A percentile compares a stretch with the other conserved stretches of the same genome.
Conservation (phyloP, 345 rosid genomes). For the Anacardium occidentale region DNA sequence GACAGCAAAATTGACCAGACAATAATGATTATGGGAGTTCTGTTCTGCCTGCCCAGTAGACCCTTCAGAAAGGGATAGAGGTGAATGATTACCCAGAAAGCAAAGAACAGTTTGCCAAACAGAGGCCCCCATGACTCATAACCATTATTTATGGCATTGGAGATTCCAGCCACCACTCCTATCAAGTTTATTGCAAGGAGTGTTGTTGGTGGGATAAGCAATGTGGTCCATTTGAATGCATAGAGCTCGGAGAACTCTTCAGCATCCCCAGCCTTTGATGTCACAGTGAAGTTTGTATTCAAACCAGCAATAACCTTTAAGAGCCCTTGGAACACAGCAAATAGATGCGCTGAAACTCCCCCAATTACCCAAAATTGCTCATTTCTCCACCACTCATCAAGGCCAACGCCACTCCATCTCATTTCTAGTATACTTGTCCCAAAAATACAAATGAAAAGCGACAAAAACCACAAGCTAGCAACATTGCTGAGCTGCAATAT, state of each 20-base stretch:
- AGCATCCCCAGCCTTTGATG: conserved; percentile 58
- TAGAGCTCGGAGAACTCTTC: conserved; percentile 53
- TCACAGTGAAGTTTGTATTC: conserved; percentile 60
- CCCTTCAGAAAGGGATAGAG: conserved; percentile 73
- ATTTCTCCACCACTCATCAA: conserved; percentile 80
- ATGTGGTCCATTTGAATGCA: conserved; percentile 61
- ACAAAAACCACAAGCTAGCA: conserved; percentile 61
- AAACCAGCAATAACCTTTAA: conserved; percentile 62
- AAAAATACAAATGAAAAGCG: conserved; percentile 58
- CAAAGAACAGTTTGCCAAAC: conserved; percentile 65
- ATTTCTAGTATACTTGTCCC: conserved; percentile 64
- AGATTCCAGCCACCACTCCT: conserved; percentile 57
- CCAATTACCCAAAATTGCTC: conserved; percentile 77
- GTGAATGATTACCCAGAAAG: conserved; percentile 68
- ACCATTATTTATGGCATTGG: conserved; percentile 61
- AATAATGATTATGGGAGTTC: conserved; percentile 61
- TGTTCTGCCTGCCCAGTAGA: conserved; percentile 51
- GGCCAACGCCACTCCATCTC: conserved; percentile 69
- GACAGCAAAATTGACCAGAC: conserved; percentile 76
- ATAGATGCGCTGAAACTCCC: conserved; percentile 64
- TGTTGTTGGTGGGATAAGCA: conserved; percentile 65
- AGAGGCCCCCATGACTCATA: conserved; percentile 73
- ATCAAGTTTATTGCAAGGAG: conserved; percentile 54
- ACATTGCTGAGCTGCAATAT: conserved; percentile 52
- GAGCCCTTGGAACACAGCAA: conserved; percentile 66